A percentile compares a stretch with the other conserved stretches of the same genome.
Conservation (phyloP, 1,284 basidiomycete genomes). For the Salmacisia buchloeana region DNA sequence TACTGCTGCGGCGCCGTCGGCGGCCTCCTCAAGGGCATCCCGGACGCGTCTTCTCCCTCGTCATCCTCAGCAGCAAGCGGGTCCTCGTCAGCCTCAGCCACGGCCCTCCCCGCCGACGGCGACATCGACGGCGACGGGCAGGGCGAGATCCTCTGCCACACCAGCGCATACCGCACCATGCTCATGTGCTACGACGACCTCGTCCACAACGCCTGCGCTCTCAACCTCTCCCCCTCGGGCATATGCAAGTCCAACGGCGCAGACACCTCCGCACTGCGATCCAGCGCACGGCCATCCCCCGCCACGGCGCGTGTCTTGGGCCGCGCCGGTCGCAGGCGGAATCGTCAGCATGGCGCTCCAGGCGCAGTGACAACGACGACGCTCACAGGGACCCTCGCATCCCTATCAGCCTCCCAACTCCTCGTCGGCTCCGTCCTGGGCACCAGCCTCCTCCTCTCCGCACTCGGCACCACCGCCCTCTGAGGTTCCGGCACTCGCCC, state of each 20-base stretch:
- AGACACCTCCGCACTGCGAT: not conserved
- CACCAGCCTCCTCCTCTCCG: too few species aligned
- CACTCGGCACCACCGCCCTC: too few species aligned
- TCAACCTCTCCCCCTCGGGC: not conserved
- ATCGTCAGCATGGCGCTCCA: too few species aligned
- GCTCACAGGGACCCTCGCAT: too few species aligned
- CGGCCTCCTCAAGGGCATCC: not conserved
- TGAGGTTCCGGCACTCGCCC: too few species aligned
- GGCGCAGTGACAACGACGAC: too few species aligned
- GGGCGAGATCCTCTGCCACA: not conserved
- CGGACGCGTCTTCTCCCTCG: not conserved
- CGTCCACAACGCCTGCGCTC: conserved; percentile 1
- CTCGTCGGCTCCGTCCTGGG: too few species aligned
- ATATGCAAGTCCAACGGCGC: conserved; percentile 5
- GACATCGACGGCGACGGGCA: not conserved
- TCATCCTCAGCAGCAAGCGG: not conserved
- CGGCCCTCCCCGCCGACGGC: not conserved
- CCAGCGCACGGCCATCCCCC: not conserved
- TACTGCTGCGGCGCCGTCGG: conserved; percentile 8
- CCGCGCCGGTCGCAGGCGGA: not conserved
- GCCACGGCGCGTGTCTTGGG: not conserved
- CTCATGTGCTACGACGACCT: conserved; percentile 8
- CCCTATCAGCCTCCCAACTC: too few species aligned
- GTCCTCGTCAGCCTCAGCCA: too few species aligned
- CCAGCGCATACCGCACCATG: conserved; percentile 1